Base-by-base conservation (phyloP, 1,139 yeast species). In the Meyerozyma sp. region DNA sequence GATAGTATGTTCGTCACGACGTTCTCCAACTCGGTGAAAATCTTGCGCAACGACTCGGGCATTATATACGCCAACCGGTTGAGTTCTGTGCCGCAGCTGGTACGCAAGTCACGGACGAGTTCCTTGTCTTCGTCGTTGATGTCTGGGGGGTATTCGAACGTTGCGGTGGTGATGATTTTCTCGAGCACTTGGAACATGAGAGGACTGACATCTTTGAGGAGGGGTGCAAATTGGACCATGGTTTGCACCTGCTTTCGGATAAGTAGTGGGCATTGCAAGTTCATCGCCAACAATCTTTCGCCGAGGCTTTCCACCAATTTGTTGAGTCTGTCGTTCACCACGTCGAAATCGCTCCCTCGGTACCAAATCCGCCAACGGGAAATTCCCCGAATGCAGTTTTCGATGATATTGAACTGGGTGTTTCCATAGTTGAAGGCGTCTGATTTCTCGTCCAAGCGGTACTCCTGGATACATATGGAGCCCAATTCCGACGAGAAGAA, bases 361-460 rank as follows among this genome's bases (percentile, higher is more conserved):
- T 89, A 90, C 96, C 97, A 91, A 26, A 90, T 84, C 56, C 90
- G 82, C 98, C 98, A 93, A 56, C 99, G 78, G n/a, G 94, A 82
- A 32, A 94, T 84, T 34, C 98, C 98, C 49, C 96, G 77, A 27
- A 93, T 79, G 51, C 95, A 84, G 36, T 95, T 85, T 62, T 93
- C 98, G 34, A 90, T 88, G 25, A 90, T 80, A 58, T 83, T 84
- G 51, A 93, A 82, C 57, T 91, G 97, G 0, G 96, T 79, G 45
- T 84, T 77, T 0, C 95, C 94, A 50, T 81, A 76, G 44, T 86
- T 77, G 57, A 81, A 86, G 4, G 93, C 82, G 39, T 87, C 81
- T 13, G 84, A 80, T 43, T 73, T 73, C 45, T 81, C 91, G 42
- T 76, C 79, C 46, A 88, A 63, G 44, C 75, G 76, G 25, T 77